Evolutionary conservation across 306 rosid genomes (phyloP).

Genomic region (Calophaca sinica): DNA sequence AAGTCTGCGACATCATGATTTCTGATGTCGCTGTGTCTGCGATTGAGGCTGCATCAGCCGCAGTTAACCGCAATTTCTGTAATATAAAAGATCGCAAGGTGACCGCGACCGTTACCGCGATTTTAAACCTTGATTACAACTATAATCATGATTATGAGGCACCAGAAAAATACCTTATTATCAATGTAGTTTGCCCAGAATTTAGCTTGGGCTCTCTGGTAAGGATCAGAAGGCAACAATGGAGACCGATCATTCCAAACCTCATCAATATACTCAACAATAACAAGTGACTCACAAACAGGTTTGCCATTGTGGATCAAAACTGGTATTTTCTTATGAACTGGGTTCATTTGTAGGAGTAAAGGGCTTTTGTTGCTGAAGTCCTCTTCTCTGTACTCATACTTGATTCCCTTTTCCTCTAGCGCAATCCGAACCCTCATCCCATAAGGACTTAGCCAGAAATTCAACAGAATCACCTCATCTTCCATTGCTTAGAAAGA

Average conservation of each 20-base stretch:
- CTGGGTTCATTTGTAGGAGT: slow-evolving; percentile 47
- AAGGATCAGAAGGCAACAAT: slow-evolving; percentile 46
- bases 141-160: not conserved
- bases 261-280: slow-evolving; percentile 51
- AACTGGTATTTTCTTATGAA: slow-evolving; percentile 53
- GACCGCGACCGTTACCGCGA: too few species aligned
- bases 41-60: too few species aligned
- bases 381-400: slow-evolving; percentile 47
- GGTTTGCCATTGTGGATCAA: slow-evolving; percentile 53
- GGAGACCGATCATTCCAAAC: slow-evolving; percentile 45
- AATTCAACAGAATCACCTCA: slow-evolving; percentile 52
- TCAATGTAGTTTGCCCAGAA: slow-evolving; percentile 49
- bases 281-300: slow-evolving; percentile 48
- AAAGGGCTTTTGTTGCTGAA: slow-evolving; percentile 41
- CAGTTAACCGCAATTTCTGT: too few species aligned
- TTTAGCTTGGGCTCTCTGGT: slow-evolving; percentile 42
- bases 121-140: too few species aligned
- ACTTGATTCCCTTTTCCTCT: slow-evolving; percentile 51
- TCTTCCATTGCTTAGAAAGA: slow-evolving; percentile 48
- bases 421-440: slow-evolving; percentile 46
- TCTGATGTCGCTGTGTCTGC: too few species aligned
- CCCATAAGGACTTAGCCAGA: slow-evolving; percentile 49
- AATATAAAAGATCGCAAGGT: too few species aligned
- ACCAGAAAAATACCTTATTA: slow-evolving; percentile 25
- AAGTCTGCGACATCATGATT: too few species aligned